Evolutionary conservation across 1,139 yeast species (phyloP).

Genomic region (Taphrina communis): DNA sequence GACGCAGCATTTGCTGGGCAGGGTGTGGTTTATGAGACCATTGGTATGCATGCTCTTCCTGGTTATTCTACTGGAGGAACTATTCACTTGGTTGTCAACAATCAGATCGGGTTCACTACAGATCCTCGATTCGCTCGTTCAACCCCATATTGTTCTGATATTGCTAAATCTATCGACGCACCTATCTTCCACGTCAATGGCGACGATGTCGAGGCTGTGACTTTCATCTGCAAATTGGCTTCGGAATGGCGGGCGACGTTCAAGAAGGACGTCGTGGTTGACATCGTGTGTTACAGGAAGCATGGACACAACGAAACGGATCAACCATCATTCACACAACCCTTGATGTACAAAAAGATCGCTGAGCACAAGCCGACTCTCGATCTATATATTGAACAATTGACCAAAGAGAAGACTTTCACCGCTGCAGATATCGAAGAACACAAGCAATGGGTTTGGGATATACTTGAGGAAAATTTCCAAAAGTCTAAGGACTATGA

Average conservation of each 20-base stretch:
- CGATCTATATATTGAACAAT: conserved; percentile 80
- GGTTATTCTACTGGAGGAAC: conserved; percentile 99
- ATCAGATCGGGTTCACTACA: conserved; percentile 99
- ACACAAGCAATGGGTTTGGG: conserved; percentile 99
- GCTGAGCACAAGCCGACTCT: conserved; percentile 87
- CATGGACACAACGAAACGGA: conserved; percentile 99
- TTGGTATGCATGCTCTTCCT: conserved; percentile 91
- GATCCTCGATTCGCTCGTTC: conserved; percentile 98
- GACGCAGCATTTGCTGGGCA: conserved; percentile 99
- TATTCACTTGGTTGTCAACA: conserved; percentile 90
- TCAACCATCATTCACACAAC: conserved; percentile 98
- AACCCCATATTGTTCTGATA: conserved; percentile 96
- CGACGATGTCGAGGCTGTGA: conserved; percentile 93
- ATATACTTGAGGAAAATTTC: conserved; percentile 86
- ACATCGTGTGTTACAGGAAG: conserved; percentile 97
- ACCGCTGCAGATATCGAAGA: conserved; percentile 88
- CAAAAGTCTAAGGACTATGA: conserved; percentile 83
- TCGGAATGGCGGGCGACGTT: conserved; percentile 98
- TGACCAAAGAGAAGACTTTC: conserved; percentile 84
- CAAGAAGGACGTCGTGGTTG: conserved; percentile 95
- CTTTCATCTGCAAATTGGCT: conserved; percentile 90
- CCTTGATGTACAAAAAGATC: conserved; percentile 90
- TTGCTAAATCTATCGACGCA: conserved; percentile 94
- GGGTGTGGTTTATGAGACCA: conserved; percentile 98
- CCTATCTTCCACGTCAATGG: conserved; percentile 99